A percentile compares a stretch with the other conserved stretches of the same genome.
phyloP scores from a whole-genome alignment of 2,329 filamentous ascomycete species.

The Aspergillus nomiae region DNA sequence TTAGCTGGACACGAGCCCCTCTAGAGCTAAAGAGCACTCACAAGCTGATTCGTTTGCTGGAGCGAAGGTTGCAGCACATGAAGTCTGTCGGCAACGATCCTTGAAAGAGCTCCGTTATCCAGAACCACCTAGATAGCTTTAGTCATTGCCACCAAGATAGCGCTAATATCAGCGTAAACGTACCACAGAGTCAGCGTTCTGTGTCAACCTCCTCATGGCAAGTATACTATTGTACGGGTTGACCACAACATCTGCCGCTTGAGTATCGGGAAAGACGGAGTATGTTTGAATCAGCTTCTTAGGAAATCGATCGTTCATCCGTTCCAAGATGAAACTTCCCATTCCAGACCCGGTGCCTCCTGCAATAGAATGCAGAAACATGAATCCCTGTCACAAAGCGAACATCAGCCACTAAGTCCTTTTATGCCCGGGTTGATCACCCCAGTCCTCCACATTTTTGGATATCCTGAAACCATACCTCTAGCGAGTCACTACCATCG shows the following conservation, averaged over 20 bases:
- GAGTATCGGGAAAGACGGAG: conserved; percentile 95
- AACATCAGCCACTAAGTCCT: conserved; percentile 5
- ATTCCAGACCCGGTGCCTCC: conserved; percentile 96
- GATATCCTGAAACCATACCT: conserved; percentile 54
- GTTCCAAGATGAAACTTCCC: conserved; percentile 90
- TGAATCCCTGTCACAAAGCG: conserved; percentile 69
- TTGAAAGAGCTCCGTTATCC: conserved; percentile 89
- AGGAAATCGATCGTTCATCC: conserved; percentile 94
- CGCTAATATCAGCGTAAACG: conserved; percentile 23
- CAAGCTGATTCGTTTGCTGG: conserved; percentile 95
- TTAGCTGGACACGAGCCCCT: conserved; percentile 6
- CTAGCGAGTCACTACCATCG: conserved; percentile 94
- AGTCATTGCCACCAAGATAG: conserved; percentile 17
- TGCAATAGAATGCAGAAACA: conserved; percentile 97
- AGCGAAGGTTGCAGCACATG: conserved; percentile 96
- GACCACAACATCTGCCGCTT: conserved; percentile 88
- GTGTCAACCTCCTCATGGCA: conserved; percentile 84
- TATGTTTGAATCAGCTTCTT: conserved; percentile 99
- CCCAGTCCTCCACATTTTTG: not conserved
- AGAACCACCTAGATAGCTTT: conserved; percentile 66
- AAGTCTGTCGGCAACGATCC: conserved; percentile 90
- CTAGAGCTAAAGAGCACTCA: conserved; percentile 36
- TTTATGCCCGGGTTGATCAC: not conserved
- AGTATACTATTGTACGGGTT: conserved; percentile 98
- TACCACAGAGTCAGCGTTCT: conserved; percentile 95